Percentiles rank a stretch among this genome's conserved stretches.
These are phyloP conservation scores for Fistulinella cinereoalba DNA, from an alignment of 1,284 basidiomycete genomes.

Conservation along the genomic window DNA sequence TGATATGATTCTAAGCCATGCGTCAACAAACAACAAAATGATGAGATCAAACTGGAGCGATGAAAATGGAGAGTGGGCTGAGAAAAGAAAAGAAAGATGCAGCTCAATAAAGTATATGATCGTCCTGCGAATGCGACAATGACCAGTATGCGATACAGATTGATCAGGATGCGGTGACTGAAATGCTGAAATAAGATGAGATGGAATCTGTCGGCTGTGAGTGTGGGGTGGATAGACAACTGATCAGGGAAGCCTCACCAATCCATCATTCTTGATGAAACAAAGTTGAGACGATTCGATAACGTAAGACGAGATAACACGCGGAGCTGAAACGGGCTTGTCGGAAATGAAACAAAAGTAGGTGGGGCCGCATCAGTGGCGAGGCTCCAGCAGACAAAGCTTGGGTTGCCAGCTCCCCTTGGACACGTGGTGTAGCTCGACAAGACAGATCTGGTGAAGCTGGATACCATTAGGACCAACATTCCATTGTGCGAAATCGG, in stretches of 20 bases:
- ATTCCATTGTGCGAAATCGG: slow-evolving; percentile 19
- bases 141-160: slow-evolving; percentile 9
- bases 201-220: not conserved
- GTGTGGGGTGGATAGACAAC: not conserved
- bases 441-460: slow-evolving; percentile 25
- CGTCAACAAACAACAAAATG: not conserved
- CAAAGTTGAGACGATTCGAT: too few relatives aligned
- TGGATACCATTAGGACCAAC: slow-evolving; percentile 25
- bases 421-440: slow-evolving; percentile 27
- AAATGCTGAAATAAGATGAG: not conserved
- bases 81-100: not conserved
- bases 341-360: not conserved
- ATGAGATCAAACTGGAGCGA: too few relatives aligned
- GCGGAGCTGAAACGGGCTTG: not conserved
- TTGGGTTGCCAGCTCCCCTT: slow-evolving; percentile 33
- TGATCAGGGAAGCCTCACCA: too few relatives aligned
- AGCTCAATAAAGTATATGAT: too few relatives aligned
- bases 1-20: not conserved
- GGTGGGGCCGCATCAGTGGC: slow-evolving; percentile 4
- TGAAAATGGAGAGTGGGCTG: too few relatives aligned
- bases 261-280: too few relatives aligned
- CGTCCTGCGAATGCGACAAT: slow-evolving; percentile 15
- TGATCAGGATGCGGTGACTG: not conserved
- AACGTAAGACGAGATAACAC: not conserved
- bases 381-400: slow-evolving; percentile 25